These are phyloP conservation scores for Zygoascus bituminiphila DNA, from an alignment of 805 yeast species.

Conservation along the genomic window DNA sequence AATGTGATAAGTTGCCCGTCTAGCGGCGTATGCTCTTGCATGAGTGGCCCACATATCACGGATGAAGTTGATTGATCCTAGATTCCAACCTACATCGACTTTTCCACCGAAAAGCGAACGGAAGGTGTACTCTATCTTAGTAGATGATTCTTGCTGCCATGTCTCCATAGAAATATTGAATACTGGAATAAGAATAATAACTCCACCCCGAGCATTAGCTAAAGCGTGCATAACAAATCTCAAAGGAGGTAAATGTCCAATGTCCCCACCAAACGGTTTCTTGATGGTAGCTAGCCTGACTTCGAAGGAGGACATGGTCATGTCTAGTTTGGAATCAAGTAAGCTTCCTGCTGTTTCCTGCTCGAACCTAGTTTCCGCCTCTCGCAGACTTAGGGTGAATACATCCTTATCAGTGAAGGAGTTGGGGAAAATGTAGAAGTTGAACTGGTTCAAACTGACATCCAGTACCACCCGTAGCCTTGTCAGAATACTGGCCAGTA, in stretches of 20 bases:
- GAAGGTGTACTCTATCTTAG: conserved; percentile 57
- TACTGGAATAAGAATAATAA: conserved; percentile 72
- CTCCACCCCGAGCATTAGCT: conserved; percentile 62
- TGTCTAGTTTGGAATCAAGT: conserved; percentile 49
- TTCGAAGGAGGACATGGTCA: conserved; percentile 53
- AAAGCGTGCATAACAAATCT: conserved; percentile 49
- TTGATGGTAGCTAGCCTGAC: conserved; percentile 61
- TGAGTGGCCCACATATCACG: conserved; percentile 90
- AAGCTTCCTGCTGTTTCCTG: conserved; percentile 24
- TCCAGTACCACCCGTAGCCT: conserved; percentile 58
- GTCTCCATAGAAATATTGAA: conserved; percentile 69
- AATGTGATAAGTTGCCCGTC: conserved; percentile 36
- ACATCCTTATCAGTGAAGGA: conserved; percentile 73
- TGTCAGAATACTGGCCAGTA: conserved; percentile 11
- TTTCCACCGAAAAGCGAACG: conserved; percentile 77
- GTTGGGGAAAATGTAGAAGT: conserved; percentile 69
- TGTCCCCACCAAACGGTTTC: conserved; percentile 41
- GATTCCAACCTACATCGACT: conserved; percentile 87
- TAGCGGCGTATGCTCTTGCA: conserved; percentile 58
- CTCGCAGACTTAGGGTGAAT: conserved; percentile 36
- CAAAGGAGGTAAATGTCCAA: conserved; percentile 39
- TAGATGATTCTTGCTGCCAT: conserved; percentile 44
- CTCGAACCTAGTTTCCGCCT: conserved; percentile 23
- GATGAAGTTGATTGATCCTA: conserved; percentile 83
- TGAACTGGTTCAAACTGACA: conserved; percentile 47